Base-by-base conservation (phyloP, 257 asterid genomes). In the Nicotiana undulata region DNA sequence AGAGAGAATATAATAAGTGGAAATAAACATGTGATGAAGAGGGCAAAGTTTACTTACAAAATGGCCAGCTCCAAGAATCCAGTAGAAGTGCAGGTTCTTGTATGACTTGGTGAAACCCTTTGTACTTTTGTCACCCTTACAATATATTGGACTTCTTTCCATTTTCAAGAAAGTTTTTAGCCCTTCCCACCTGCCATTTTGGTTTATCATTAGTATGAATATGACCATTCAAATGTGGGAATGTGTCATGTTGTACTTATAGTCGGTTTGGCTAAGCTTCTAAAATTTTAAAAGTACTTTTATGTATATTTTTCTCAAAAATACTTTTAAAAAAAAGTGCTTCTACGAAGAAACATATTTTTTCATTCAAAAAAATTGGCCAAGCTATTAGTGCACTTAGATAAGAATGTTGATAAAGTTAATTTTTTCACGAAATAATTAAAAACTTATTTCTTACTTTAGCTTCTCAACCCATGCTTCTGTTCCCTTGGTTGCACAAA, bases 11-110 rank as follows among this genome's bases (percentile, higher is more conserved):
- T 28, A 28, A 28, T 28, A 28, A 28, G 2, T 28, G 29, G 29
- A 28, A 28, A 28, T 28, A 28, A 29, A 29, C 17, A 79, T 64
- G 4, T 6, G 11, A 79, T 15, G 11, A 65, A 53, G 16, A 16
- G 26, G 34, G 32, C 4, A 51, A 49, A 70, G 6, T 58, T 16
- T 40, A 86, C 98, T 93, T 86, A 93, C 99, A 85, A 89, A 95
- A 85, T 95, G 99, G n/a, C 99, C 99, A 88, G 99, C 97, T 86
- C 91, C 92, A 88, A 95, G 98, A 87, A 95, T 89, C 98, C 98
- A 91, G 77, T 92, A 95, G 84, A 95, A 95, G 59, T 90, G 92
- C 32, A 95, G 80, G 81, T 93, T 95, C 82, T 31, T 87, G 90
- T 91, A 92, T 9, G 98, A 95, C 84, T 86, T 95, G 9, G 74